Conservation (phyloP, 1,284 basidiomycete genomes). For the Boletus semigastroideus region DNA sequence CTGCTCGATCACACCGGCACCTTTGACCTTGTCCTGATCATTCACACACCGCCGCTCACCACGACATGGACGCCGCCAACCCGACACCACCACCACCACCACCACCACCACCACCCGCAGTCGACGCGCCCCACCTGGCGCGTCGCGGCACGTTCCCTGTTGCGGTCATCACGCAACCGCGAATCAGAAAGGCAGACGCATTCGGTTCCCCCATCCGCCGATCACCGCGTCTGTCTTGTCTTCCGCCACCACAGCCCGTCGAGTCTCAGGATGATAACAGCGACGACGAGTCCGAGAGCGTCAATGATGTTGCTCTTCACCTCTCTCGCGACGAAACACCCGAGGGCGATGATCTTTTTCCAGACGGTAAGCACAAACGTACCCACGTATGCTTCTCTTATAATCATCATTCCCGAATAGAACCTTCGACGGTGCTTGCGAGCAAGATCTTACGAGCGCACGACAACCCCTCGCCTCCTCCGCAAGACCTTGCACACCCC, state of each 20-base stretch:
- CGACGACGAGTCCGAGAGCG: constrained; percentile 31
- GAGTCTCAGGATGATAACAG: constrained; percentile 18
- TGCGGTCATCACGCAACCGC: constrained; percentile 32
- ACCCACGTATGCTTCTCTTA: constrained; percentile 7
- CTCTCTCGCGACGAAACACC: constrained; percentile 44
- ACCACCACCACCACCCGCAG: constrained; percentile 28
- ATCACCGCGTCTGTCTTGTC: constrained; percentile 49
- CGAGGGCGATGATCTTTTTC: constrained; percentile 38
- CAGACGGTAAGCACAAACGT: constrained; percentile 43
- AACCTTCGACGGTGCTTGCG: constrained; percentile 65
- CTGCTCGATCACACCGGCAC: constrained; percentile 15
- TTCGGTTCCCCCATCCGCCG: constrained; percentile 43
- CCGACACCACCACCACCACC: constrained; percentile 9
- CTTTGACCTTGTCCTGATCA: not conserved
- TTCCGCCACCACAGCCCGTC: constrained; percentile 29
- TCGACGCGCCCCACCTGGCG: constrained; percentile 39
- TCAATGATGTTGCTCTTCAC: constrained; percentile 32
- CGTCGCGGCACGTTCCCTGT: constrained; percentile 51
- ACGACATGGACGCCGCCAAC: constrained; percentile 20
- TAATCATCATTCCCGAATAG: constrained; percentile 35
- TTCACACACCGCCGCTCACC: not conserved
- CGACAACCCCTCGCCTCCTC: constrained; percentile 76
- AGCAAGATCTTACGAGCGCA: constrained; percentile 63
- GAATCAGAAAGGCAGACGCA: constrained; percentile 30
- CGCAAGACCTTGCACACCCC: constrained; percentile 37